Percentiles rank a stretch among this genome's conserved stretches.
Conservation (phyloP, 306 rosid species). For the Quercus dentata region DNA sequence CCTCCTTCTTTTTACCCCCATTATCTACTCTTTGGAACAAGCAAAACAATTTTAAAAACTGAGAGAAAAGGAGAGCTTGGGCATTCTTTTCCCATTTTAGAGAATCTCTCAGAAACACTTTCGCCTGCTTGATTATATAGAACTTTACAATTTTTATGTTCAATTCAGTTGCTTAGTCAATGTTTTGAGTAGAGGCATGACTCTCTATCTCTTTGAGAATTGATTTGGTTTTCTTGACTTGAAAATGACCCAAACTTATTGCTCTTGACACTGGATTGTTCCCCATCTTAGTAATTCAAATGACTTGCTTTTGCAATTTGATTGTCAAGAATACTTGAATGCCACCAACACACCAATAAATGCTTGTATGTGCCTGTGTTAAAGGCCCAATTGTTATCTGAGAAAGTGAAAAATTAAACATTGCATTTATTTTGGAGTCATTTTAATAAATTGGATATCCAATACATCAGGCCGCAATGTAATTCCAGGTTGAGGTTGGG, state of each 20-base stretch:
- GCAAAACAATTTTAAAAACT: background rate
- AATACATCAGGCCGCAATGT: background rate
- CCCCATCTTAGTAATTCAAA: background rate
- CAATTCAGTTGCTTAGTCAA: background rate
- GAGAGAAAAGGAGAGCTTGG: background rate
- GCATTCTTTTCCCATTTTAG: background rate
- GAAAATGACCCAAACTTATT: background rate
- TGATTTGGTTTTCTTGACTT: background rate
- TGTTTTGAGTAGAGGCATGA: background rate
- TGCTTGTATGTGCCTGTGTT: background rate
- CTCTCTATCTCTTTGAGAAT: background rate
- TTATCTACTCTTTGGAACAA: background rate
- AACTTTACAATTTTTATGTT: background rate
- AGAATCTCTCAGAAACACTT: background rate
- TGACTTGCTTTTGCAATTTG: background rate
- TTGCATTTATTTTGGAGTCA: background rate
- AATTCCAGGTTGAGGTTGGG: background rate
- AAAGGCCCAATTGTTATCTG: background rate
- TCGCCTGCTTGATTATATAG: background rate
- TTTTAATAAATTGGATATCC: no score
- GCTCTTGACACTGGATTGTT: background rate
- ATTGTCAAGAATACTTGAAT: background rate
- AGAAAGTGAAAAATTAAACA: background rate
- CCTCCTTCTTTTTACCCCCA: background rate
- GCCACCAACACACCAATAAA: background rate